Conservation (phyloP, 1,284 basidiomycete species). For the Rhodotorula sp. region DNA sequence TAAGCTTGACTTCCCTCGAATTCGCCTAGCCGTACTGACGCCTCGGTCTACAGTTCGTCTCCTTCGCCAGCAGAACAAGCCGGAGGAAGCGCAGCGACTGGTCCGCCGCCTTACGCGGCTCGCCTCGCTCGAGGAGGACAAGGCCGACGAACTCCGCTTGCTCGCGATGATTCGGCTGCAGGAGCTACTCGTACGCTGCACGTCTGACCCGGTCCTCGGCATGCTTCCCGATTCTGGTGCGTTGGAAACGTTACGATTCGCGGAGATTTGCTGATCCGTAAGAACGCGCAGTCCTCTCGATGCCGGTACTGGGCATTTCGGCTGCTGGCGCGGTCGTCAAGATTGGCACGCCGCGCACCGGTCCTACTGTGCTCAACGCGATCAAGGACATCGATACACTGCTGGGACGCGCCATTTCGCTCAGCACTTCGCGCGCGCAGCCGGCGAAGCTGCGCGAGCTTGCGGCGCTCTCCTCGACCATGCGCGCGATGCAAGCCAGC, state of each 20-base stretch:
- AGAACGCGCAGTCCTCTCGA: conserved; percentile 30
- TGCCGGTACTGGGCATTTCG: conserved; percentile 32
- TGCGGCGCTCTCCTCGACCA: conserved; percentile 55
- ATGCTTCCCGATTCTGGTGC: conserved; percentile 49
- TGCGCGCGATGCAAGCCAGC: conserved; percentile 74
- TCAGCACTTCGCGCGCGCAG: conserved; percentile 28
- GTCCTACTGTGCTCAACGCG: conserved; percentile 25
- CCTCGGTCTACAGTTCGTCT: neutral
- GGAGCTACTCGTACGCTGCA: conserved; percentile 44
- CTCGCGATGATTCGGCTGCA: conserved; percentile 51
- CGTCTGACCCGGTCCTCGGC: conserved; percentile 47
- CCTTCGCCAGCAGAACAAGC: conserved; percentile 15
- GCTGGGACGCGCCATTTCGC: conserved; percentile 25
- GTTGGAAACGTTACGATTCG: neutral
- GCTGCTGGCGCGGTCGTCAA: conserved; percentile 11
- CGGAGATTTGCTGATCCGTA: neutral
- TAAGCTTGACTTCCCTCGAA: conserved; percentile 52
- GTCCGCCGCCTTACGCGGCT: conserved; percentile 21
- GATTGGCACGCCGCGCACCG: conserved; percentile 29
- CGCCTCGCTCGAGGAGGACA: conserved; percentile 54
- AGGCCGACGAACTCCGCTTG: conserved; percentile 61
- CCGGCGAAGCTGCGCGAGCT: conserved; percentile 36
- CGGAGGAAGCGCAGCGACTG: conserved; percentile 5
- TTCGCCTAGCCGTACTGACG: neutral
- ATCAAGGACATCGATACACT: conserved; percentile 38